phyloP scores from a whole-genome alignment of 192 early-diverging fungal genomes.

The Lunasporangiospora selenospora region DNA sequence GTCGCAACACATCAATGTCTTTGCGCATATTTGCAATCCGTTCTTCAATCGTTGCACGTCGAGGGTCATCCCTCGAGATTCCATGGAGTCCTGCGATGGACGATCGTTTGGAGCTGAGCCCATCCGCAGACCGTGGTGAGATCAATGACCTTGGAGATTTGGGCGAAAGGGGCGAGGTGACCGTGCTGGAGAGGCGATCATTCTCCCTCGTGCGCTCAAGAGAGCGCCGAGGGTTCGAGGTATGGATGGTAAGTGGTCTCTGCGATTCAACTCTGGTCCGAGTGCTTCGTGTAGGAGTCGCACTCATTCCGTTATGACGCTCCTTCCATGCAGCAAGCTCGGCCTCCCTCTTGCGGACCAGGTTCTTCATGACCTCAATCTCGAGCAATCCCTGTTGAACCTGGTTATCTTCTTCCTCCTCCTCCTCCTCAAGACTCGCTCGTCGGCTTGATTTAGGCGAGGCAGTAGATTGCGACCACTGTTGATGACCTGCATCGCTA shows the following conservation, averaged over 20 bases:
- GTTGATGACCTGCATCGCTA: too few relatives aligned
- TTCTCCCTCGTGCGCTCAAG: too few relatives aligned
- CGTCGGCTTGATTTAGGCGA: too few relatives aligned
- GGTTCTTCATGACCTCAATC: conserved; percentile 29
- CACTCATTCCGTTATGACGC: background rate
- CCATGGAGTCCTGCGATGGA: conserved; percentile 5
- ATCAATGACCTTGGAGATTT: conserved; percentile 16
- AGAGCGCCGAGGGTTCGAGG: too few relatives aligned
- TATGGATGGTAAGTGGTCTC: too few relatives aligned
- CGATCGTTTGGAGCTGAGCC: conserved; percentile 31
- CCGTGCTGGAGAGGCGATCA: conserved; percentile 8
- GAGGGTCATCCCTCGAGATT: conserved; percentile 8
- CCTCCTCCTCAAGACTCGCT: too few relatives aligned
- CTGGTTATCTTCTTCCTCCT: too few relatives aligned
- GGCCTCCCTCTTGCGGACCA: background rate
- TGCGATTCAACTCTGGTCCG: conserved; percentile 6
- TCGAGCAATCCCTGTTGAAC: conserved; percentile 26
- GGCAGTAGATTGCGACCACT: too few relatives aligned
- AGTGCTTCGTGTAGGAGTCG: background rate
- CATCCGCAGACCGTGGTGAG: conserved; percentile 21
- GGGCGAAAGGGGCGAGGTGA: conserved; percentile 12
- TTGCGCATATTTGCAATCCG: conserved; percentile 36
- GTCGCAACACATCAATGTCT: conserved; percentile 33
- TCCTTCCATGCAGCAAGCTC: conserved; percentile 1
- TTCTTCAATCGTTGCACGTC: conserved; percentile 34